Evolutionary conservation across 2,329 filamentous ascomycete species (phyloP), one percentile per base, ranked within the genome.

Genomic region (Coniochaeta hoffmannii): DNA sequence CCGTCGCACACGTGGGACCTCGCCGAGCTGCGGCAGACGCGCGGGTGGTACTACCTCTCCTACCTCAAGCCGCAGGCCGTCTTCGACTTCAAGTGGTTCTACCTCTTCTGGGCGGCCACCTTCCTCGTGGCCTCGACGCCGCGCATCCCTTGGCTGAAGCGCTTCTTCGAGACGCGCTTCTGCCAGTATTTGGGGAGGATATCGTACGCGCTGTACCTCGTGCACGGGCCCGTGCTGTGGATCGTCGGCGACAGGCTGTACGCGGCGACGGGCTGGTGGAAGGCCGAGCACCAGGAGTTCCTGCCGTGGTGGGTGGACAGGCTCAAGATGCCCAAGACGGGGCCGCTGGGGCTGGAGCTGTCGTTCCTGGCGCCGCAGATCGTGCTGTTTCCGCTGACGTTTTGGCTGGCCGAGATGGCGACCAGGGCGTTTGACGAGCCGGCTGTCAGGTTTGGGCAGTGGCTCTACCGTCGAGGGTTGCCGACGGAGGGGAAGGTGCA

Each of bases 81-180:
- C 2, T 84, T 73, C 58, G 81, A 86, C 62, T 77, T 76, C 62
- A 86, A 86, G 65, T 86, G 81, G 81, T 86, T 86, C 68, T 86
- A 77, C 64, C 73, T 86, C 1, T 84, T 83, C 65, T 83, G 79
- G 75, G 83, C 83, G 0, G 76, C 83, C 0, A 68, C 74, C 8
- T 74, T 83, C 52, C 66, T 84, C 1, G 76, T 88, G 0, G 71
- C 77, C 0, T 74, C 78, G 0, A 71, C 81, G 1, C 78, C 78
- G 6, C 78, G 77, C 19, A 75, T 87, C 22, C 62, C 67, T 4
- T 80, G 77, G 77, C 71, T 86, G 14, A 80, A 78, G 65, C 59
- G 67, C 3, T 80, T 84, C 63, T 85, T 86, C 60, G 82, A 83
- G 63, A 73, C 70, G 1, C 70, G 71, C 1, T 76, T 82, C 62